Conservation (phyloP, 2,329 filamentous ascomycete species). For the Diplocarpon rosae region DNA sequence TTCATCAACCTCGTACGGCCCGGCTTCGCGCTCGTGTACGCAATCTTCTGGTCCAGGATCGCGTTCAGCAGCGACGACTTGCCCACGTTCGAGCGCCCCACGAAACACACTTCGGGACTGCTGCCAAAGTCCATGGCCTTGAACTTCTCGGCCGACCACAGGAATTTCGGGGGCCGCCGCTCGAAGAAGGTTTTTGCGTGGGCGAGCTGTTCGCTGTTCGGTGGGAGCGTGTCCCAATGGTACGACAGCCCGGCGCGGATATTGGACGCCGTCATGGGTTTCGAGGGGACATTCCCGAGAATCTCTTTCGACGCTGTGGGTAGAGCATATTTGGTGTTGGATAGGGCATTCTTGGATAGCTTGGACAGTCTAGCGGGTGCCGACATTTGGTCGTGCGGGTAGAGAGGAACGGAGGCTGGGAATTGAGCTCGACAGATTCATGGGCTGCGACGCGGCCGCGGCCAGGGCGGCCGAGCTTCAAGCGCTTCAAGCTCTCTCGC, state of each 20-base stretch:
- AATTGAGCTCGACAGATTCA: too few species aligned
- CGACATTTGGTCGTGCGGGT: too few species aligned
- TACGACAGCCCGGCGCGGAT: slow-evolving; percentile 26
- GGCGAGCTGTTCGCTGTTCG: slow-evolving; percentile 32
- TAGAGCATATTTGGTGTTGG: not conserved
- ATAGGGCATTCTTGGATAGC: too few species aligned
- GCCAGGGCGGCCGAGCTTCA: too few species aligned
- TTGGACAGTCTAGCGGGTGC: too few species aligned
- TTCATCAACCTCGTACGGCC: slow-evolving; percentile 57
- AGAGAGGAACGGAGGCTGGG: too few species aligned
- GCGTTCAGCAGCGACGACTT: slow-evolving; percentile 59
- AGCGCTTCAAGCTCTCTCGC: not conserved
- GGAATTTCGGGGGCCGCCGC: slow-evolving; percentile 37
- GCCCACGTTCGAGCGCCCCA: slow-evolving; percentile 60
- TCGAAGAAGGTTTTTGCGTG: slow-evolving; percentile 37
- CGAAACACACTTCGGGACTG: slow-evolving; percentile 36
- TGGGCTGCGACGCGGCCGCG: too few species aligned
- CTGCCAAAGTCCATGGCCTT: slow-evolving; percentile 41
- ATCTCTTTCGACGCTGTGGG: not conserved
- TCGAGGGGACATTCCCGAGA: not conserved
- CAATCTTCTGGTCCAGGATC: slow-evolving; percentile 40
- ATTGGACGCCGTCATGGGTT: not conserved
- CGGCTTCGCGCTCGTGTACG: slow-evolving; percentile 45
- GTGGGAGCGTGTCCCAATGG: slow-evolving; percentile 40
- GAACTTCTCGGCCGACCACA: slow-evolving; percentile 51